phyloP scores from a whole-genome alignment of 805 yeast genomes.

The Schizosaccharomyces japonicus region DNA sequence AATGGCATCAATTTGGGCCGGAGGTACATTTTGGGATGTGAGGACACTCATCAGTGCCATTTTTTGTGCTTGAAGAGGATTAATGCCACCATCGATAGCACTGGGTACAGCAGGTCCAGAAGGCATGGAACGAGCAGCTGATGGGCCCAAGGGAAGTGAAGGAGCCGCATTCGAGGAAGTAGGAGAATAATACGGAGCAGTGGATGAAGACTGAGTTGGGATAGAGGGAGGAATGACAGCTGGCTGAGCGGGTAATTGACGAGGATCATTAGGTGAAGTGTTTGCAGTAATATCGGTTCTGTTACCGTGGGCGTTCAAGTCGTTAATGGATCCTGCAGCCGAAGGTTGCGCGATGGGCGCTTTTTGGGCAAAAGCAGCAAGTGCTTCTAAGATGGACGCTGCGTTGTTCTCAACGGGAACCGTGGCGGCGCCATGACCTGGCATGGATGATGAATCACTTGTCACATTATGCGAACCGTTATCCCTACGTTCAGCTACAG shows the following conservation, averaged over 20 bases:
- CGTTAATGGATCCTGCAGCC: not conserved
- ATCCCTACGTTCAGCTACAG: not conserved
- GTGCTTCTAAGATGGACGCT: constrained; percentile 42
- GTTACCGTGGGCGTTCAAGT: too few relatives aligned
- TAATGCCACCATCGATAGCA: not conserved
- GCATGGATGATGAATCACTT: not conserved
- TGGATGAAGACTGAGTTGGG: not conserved
- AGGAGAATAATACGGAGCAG: not conserved
- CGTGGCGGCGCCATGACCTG: not conserved
- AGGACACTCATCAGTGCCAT: constrained; percentile 22
- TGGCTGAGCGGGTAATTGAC: too few relatives aligned
- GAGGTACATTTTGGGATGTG: constrained; percentile 15
- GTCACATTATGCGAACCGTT: too few relatives aligned
- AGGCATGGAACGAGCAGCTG: not conserved
- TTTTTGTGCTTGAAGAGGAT: constrained; percentile 16
- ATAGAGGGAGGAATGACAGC: not conserved
- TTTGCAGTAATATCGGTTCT: not conserved
- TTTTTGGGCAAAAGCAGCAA: constrained; percentile 35
- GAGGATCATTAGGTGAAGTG: too few relatives aligned
- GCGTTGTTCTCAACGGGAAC: constrained; percentile 15
- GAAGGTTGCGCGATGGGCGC: not conserved
- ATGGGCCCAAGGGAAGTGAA: not conserved
- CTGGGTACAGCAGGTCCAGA: not conserved
- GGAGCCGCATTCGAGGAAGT: not conserved
- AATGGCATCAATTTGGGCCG: constrained; percentile 5